phyloP scores from a whole-genome alignment of 2,329 filamentous ascomycete genomes.

The Aureobasidium pullulans region DNA sequence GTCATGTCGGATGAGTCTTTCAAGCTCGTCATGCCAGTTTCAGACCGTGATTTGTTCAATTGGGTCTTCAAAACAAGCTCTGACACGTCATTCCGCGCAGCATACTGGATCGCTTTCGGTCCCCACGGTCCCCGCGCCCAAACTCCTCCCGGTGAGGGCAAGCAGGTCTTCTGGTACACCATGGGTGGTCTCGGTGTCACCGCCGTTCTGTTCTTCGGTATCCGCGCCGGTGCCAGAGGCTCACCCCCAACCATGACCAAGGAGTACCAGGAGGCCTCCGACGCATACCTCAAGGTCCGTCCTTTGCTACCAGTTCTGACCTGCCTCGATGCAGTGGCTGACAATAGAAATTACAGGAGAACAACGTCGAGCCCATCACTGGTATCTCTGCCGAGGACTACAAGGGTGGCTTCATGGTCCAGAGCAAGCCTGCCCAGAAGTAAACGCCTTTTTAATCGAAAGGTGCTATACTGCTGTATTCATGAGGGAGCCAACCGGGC shows the following conservation, averaged over 20 bases:
- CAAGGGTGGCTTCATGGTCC: constrained; percentile 62
- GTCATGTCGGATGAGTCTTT: neutral
- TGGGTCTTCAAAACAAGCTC: neutral
- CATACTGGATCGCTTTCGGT: constrained; percentile 98
- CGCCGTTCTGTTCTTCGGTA: constrained; percentile 61
- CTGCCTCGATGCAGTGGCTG: neutral
- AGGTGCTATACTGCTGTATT: neutral
- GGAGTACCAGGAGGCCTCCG: constrained; percentile 92
- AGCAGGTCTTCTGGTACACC: constrained; percentile 70
- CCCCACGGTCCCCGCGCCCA: constrained; percentile 86
- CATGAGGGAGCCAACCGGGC: neutral
- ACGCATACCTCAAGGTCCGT: constrained; percentile 87
- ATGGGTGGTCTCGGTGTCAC: constrained; percentile 59
- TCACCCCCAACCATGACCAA: constrained; percentile 83
- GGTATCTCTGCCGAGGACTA: constrained; percentile 76
- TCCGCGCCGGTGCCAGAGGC: constrained; percentile 65
- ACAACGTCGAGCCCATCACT: constrained; percentile 80
- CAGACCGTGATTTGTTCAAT: neutral
- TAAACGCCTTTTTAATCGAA: neutral
- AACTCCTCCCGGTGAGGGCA: constrained; percentile 74
- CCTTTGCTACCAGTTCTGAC: neutral
- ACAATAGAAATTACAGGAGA: constrained; percentile 48
- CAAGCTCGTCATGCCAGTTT: neutral
- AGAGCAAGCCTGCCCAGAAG: constrained; percentile 40
- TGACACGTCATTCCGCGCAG: constrained; percentile 40